Percentiles rank a stretch among this genome's conserved stretches.
Conservation (phyloP, 2,329 filamentous ascomycete genomes). For the Clonostachys sp. region DNA sequence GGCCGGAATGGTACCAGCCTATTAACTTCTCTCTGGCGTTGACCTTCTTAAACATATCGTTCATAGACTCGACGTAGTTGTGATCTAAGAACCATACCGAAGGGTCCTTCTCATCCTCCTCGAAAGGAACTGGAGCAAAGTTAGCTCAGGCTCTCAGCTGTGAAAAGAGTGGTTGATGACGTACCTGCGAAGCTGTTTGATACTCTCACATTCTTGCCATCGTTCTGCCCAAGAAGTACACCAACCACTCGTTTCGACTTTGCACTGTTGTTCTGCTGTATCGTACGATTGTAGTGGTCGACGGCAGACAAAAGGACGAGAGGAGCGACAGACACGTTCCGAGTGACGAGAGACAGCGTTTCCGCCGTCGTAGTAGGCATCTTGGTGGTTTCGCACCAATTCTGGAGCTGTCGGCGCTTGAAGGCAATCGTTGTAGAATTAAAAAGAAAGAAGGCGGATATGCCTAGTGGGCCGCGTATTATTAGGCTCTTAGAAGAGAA, state of each 20-base stretch:
- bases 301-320: conserved; percentile 96
- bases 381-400: conserved; percentile 21
- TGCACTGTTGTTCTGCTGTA: conserved; percentile 72
- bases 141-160: conserved; percentile 4
- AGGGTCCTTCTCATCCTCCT: conserved; percentile 97
- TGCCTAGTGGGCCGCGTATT: no score
- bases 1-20: conserved; percentile 98
- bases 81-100: conserved; percentile 99
- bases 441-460: no score
- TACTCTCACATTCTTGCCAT: conserved; percentile 92
- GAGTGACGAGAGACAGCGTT: conserved; percentile 88
- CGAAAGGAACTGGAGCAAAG: conserved; percentile 73
- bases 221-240: conserved; percentile 90
- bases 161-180: conserved; percentile 8
- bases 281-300: conserved; percentile 95
- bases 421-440: no score
- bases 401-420: no score
- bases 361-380: conserved; percentile 98
- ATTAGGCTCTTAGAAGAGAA: no score
- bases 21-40: conserved; percentile 98
- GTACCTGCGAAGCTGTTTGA: conserved; percentile 98
- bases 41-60: conserved; percentile 99
- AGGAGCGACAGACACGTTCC: conserved; percentile 94
- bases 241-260: conserved; percentile 78
- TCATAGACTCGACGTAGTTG: conserved; percentile 99